Percentiles rank a stretch among this genome's conserved stretches.
phyloP scores from a whole-genome alignment of 2,329 filamentous ascomycete genomes.

The Escovopsis sp. region DNA sequence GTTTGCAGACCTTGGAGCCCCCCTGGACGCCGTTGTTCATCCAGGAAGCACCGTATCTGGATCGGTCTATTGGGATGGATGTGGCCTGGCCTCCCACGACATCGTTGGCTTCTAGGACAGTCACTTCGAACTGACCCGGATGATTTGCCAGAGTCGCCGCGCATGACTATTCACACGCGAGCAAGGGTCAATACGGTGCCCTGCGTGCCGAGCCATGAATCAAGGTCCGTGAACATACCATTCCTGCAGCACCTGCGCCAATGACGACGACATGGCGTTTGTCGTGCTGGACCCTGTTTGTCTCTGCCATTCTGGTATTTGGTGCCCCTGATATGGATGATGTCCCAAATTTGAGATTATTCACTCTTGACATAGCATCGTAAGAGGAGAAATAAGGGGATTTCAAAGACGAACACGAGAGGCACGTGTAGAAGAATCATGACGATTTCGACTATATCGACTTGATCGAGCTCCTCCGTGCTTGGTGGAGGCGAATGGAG shows the following conservation, averaged over 20 bases:
- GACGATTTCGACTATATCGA: too few species aligned
- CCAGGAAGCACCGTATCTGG: conserved; percentile 42
- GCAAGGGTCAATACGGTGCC: too few species aligned
- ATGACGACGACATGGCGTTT: conserved; percentile 41
- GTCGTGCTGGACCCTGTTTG: neutral
- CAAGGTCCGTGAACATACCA: conserved; percentile 22
- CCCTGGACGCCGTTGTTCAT: conserved; percentile 52
- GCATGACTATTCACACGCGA: conserved; percentile 33
- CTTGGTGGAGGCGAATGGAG: too few species aligned
- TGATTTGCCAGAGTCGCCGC: conserved; percentile 52
- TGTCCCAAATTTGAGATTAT: too few species aligned
- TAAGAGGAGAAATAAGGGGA: too few species aligned
- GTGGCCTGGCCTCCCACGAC: conserved; percentile 48
- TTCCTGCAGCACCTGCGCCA: conserved; percentile 49
- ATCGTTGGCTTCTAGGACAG: conserved; percentile 42
- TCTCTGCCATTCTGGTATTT: neutral
- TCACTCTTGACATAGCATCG: too few species aligned
- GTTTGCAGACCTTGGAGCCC: conserved; percentile 24
- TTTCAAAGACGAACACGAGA: too few species aligned
- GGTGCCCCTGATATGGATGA: too few species aligned
- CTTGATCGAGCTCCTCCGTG: too few species aligned
- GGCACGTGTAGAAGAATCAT: too few species aligned
- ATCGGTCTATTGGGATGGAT: conserved; percentile 41
- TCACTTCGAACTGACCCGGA: conserved; percentile 50
- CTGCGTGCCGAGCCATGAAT: neutral